phyloP scores from a whole-genome alignment of 2,329 filamentous ascomycete species.

The Talaromyces albobiverticillius region DNA sequence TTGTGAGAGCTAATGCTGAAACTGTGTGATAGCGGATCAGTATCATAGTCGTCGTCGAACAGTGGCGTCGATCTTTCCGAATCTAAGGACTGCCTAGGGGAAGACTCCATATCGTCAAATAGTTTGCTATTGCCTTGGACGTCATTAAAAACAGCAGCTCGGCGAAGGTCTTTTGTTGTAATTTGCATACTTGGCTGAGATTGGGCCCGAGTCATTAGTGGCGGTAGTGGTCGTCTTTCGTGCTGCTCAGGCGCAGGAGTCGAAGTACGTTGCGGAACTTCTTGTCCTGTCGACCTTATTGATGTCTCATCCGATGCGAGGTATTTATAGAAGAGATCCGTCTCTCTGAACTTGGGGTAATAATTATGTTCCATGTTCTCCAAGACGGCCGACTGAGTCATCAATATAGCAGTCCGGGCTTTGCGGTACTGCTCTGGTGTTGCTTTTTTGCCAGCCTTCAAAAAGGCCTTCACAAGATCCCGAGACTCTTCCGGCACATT shows the following conservation, averaged over 20 bases:
- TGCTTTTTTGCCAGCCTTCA: conserved; percentile 72
- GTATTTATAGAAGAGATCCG: conserved; percentile 95
- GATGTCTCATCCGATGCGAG: conserved; percentile 76
- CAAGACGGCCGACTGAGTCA: conserved; percentile 76
- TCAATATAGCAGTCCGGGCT: conserved; percentile 76
- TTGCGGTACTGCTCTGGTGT: conserved; percentile 77
- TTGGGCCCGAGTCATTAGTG: conserved; percentile 45
- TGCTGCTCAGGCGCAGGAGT: conserved; percentile 26
- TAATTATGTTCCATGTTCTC: conserved; percentile 79
- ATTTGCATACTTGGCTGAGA: conserved; percentile 44
- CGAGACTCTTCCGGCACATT: conserved; percentile 70
- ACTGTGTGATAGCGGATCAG: conserved; percentile 73
- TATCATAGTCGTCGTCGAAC: conserved; percentile 76
- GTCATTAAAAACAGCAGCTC: conserved; percentile 61
- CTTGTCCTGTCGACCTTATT: conserved; percentile 31
- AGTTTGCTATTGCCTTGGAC: conserved; percentile 48
- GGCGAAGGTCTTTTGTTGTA: conserved; percentile 53
- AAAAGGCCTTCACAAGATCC: conserved; percentile 69
- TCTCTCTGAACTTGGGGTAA: conserved; percentile 83
- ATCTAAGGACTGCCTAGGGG: conserved; percentile 67
- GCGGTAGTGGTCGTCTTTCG: conserved; percentile 40
- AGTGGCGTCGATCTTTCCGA: conserved; percentile 57
- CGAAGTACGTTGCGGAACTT: conserved; percentile 18
- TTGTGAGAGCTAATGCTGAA: conserved; percentile 68
- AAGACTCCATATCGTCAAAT: conserved; percentile 43